Percentiles rank a stretch among this genome's conserved stretches.
Conservation (phyloP, 2,329 filamentous ascomycete genomes). For the Verticillium dahliae region DNA sequence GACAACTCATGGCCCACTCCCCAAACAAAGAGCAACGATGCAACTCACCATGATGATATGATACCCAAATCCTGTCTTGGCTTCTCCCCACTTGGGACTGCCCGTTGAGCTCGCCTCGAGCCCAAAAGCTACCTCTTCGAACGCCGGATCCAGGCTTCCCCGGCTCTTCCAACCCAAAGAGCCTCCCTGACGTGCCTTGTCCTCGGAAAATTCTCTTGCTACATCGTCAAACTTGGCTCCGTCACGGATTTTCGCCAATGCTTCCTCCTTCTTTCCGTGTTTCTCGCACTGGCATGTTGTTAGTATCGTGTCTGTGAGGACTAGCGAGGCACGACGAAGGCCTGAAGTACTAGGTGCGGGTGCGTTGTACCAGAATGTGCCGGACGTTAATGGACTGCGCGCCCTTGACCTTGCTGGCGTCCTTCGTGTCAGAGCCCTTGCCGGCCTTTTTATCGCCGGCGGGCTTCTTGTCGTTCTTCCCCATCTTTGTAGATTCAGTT, state of each 20-base stretch:
- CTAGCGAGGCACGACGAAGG: too few relatives aligned
- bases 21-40: neutral
- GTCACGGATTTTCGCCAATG: constrained; percentile 58
- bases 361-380: constrained; percentile 54
- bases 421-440: constrained; percentile 28
- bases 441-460: constrained; percentile 27
- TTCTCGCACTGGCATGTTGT: constrained; percentile 56
- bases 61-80: constrained; percentile 70
- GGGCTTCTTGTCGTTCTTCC: constrained; percentile 32
- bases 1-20: neutral
- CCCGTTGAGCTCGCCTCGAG: constrained; percentile 59
- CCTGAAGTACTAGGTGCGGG: neutral
- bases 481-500: constrained; percentile 17
- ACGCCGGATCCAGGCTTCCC: constrained; percentile 59
- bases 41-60: constrained; percentile 68
- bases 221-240: constrained; percentile 71
- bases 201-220: constrained; percentile 65
- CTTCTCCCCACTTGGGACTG: constrained; percentile 61
- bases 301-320: neutral
- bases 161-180: constrained; percentile 67
- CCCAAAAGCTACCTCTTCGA: constrained; percentile 66
- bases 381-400: constrained; percentile 67
- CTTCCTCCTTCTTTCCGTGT: constrained; percentile 71
- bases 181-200: constrained; percentile 68
- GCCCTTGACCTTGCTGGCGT: constrained; percentile 44